Percentiles rank a stretch among this genome's conserved stretches.
These are phyloP conservation scores for Aureobasidium melanogenum DNA, from an alignment of 2,329 filamentous ascomycete species.

Conservation along the genomic window DNA sequence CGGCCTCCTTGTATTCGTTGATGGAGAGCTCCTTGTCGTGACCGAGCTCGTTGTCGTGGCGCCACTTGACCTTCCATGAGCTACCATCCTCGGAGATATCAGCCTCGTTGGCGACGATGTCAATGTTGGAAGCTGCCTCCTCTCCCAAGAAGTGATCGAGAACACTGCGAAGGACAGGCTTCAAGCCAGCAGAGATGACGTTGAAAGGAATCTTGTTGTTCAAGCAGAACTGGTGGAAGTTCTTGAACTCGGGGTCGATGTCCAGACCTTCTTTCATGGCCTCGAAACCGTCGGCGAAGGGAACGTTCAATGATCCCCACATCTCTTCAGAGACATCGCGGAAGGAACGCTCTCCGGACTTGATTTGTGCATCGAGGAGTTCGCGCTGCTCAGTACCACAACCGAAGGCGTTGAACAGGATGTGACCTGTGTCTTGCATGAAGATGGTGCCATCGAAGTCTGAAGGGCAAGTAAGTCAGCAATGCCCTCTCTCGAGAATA, in stretches of 20 bases:
- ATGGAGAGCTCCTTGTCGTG: conserved; percentile 61
- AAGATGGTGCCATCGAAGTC: conserved; percentile 67
- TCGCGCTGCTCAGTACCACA: conserved; percentile 50
- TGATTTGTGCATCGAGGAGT: conserved; percentile 55
- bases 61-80: conserved; percentile 58
- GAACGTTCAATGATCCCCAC: conserved; percentile 58
- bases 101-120: conserved; percentile 61
- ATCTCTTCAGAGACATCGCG: conserved; percentile 64
- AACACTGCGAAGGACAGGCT: conserved; percentile 53
- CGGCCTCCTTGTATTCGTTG: conserved; percentile 49
- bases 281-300: conserved; percentile 59
- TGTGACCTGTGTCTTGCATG: conserved; percentile 55
- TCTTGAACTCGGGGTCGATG: conserved; percentile 55
- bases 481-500: not conserved
- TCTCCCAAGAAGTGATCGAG: conserved; percentile 58
- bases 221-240: conserved; percentile 57
- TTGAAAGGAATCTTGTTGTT: conserved; percentile 58
- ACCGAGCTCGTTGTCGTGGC: conserved; percentile 55
- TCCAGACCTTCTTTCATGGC: conserved; percentile 54
- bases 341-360: conserved; percentile 56
- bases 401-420: conserved; percentile 58
- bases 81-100: conserved; percentile 49
- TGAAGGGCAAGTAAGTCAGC: conserved; percentile 21
- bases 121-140: conserved; percentile 49
- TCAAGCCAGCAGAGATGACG: conserved; percentile 59